Evolutionary conservation across 2,329 filamentous ascomycete species (phyloP), one percentile per base, ranked within the genome.

Genomic region (Exophiala sideris): DNA sequence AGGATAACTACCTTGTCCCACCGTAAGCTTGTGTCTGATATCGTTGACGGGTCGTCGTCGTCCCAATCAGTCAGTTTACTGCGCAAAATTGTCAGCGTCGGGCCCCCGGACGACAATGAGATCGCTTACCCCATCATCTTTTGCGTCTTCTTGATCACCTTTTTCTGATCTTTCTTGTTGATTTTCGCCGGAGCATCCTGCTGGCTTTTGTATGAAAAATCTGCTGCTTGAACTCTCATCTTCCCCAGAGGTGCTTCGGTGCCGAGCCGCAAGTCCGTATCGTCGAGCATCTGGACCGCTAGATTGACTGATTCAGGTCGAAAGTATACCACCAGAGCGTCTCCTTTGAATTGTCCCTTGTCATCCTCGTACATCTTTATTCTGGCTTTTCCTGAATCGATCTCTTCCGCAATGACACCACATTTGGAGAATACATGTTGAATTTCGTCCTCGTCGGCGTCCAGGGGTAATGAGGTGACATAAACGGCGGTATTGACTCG

Each of bases 21-120:
- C 65, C 75, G 75, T 11, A 76, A 78, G 59, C 71, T 79, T 7
- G 77, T 79, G 39, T 83, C 78, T n/a, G 79, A 78, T 20, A 83
- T 65, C 20, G 76, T 71, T 1, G 77, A 81, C 21, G 86, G 81
- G 50, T 92, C 87, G 68, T 97, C 91, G 66, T 96, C 92, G 66
- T 90, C 88, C 94, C 94, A 99, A 70, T 97, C 91, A 3, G 91
- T 88, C 33, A 97, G 82, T 73, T 92, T 91, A 45, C 90, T 92
- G 65, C 51, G 8, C 35, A 7, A 7, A 29, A 2, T 34, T 21
- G 48, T 68, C 35, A 70, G 48, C 38, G 20, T 45, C 21, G 32
- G 8, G 32, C 14, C 10, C n/a, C 48, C 4, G 9, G 9, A 11
- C 12, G 12, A 29, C 9, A n/a, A 39, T 16, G 50, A n/a, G 32